phyloP scores from a whole-genome alignment of 495 filamentous ascomycete species.

The Neurospora sp. region DNA sequence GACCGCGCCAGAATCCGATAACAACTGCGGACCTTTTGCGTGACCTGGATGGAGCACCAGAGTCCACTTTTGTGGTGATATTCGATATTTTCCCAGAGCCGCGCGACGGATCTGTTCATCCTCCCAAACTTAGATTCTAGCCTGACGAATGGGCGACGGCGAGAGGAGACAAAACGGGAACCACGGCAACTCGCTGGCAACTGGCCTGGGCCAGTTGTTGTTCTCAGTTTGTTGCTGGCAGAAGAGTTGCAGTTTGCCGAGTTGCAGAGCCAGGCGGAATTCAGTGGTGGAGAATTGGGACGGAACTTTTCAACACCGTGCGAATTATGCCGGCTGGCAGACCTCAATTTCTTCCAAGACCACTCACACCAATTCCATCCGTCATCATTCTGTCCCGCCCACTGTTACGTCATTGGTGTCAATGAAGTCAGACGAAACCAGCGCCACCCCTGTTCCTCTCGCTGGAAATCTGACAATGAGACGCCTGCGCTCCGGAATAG shows the following conservation, averaged over 20 bases:
- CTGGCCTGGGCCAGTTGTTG: neutral
- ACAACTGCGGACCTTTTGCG: neutral
- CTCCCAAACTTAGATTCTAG: neutral
- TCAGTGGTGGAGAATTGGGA: neutral
- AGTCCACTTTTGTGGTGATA: neutral
- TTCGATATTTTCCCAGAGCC: neutral
- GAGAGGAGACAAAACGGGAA: neutral
- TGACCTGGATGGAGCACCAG: neutral
- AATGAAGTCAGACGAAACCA: slow-evolving; percentile 12
- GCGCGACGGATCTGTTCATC: neutral
- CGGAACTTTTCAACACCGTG: slow-evolving; percentile 16
- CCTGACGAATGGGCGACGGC: neutral
- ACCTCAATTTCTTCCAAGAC: slow-evolving; percentile 10
- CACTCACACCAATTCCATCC: slow-evolving; percentile 15
- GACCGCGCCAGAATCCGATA: neutral
- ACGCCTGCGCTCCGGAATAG: neutral
- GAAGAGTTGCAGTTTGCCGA: neutral
- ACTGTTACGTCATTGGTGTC: slow-evolving; percentile 26
- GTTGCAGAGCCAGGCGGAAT: neutral
- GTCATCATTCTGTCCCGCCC: slow-evolving; percentile 7
- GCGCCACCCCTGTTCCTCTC: slow-evolving; percentile 7
- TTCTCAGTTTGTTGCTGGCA: neutral
- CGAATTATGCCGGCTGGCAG: neutral
- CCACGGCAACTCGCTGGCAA: neutral
- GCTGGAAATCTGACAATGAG: neutral